A percentile compares a stretch with the other conserved stretches of the same genome.
Conservation (phyloP, 169 alveolate genomes). For the Hammondia hammondi region DNA sequence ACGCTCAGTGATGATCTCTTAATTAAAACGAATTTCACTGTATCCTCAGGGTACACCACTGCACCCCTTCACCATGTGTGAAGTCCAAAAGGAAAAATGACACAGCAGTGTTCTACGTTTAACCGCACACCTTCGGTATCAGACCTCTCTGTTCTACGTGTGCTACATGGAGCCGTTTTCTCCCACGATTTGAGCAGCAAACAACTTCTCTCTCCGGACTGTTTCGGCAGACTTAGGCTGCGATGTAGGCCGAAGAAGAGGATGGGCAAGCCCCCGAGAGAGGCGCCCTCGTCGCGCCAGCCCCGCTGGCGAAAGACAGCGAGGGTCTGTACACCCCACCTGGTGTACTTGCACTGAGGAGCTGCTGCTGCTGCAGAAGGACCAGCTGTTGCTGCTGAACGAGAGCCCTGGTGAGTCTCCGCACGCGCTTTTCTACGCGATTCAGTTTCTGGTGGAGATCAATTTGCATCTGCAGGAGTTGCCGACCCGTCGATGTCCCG, state of each 20-base stretch:
- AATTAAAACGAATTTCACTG: no score
- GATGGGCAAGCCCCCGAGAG: not conserved
- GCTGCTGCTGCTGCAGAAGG: constrained; percentile 11
- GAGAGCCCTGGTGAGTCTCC: not conserved
- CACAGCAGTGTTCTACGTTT: no score
- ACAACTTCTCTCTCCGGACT: no score
- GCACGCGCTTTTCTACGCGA: constrained; percentile 21
- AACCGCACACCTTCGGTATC: no score
- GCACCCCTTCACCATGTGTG: no score
- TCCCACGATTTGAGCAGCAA: no score
- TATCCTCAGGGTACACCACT: no score
- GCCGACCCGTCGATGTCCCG: constrained; percentile 64
- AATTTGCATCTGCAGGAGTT: constrained; percentile 64
- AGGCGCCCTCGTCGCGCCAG: not conserved
- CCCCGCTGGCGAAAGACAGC: not conserved
- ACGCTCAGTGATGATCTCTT: no score
- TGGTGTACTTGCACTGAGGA: not conserved
- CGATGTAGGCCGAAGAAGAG: not conserved
- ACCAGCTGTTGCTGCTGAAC: not conserved
- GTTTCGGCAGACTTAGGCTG: no score
- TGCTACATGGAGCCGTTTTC: no score
- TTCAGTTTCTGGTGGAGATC: constrained; percentile 56
- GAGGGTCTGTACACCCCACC: not conserved
- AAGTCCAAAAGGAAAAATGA: no score
- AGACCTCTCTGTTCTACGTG: no score